phyloP scores from a whole-genome alignment of 176 grass and related monocot genomes.

The Tillandsia fasciculata region DNA sequence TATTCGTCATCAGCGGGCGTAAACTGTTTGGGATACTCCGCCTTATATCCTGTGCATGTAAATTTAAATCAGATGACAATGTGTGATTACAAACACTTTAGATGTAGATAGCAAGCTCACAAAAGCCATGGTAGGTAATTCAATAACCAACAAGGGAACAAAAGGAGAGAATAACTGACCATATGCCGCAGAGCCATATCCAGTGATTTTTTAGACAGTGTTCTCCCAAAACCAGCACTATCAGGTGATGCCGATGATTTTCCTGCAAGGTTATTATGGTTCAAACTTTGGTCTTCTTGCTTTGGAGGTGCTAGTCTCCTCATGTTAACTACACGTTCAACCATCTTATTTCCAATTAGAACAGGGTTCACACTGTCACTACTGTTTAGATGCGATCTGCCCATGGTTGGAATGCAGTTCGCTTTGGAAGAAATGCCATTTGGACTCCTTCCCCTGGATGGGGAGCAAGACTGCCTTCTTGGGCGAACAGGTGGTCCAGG shows the following conservation, averaged over 20 bases:
- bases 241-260: conserved; percentile 77
- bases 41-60: conserved; percentile 67
- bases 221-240: conserved; percentile 71
- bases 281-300: conserved; percentile 57
- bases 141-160: neutral
- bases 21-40: conserved; percentile 82
- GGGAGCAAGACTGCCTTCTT: conserved; percentile 88
- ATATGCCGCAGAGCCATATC: conserved; percentile 98
- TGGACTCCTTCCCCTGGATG: conserved; percentile 67
- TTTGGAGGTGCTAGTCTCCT: conserved; percentile 84
- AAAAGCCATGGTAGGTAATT: neutral
- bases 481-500: conserved; percentile 48
- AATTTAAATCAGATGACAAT: neutral
- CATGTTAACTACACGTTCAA: conserved; percentile 91
- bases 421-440: conserved; percentile 46
- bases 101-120: neutral
- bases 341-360: conserved; percentile 88
- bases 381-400: conserved; percentile 56
- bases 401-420: conserved; percentile 51
- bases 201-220: conserved; percentile 87
- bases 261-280: conserved; percentile 38
- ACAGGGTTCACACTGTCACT: conserved; percentile 60
- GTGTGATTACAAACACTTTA: neutral
- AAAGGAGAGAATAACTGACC: conserved; percentile 35
- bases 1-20: conserved; percentile 72